Evolutionary conservation across 2,329 filamentous ascomycete species (phyloP).

Genomic region (Nigrospora osmanthi): DNA sequence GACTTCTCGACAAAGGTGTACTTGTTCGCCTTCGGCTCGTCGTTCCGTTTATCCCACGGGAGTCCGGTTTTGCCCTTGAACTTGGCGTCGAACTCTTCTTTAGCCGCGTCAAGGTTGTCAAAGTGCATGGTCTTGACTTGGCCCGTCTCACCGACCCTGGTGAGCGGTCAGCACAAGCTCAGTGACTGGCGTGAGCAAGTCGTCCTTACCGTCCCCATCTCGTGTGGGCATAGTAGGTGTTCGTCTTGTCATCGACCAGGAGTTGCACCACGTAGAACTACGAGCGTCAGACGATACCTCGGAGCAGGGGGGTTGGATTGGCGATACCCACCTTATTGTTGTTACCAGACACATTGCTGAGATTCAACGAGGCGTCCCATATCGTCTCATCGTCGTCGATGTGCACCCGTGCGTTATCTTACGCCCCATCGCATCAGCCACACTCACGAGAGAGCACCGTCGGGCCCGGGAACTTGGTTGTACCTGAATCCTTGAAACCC

Average conservation of each 20-base stretch:
- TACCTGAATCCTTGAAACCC: too few species aligned
- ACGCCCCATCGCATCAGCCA: too few species aligned
- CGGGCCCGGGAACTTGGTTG: too few species aligned
- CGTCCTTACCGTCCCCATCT: conserved; percentile 10
- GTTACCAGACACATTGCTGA: too few species aligned
- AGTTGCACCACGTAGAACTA: conserved; percentile 11
- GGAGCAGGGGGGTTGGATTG: too few species aligned
- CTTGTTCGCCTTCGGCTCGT: conserved; percentile 9
- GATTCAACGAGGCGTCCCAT: too few species aligned
- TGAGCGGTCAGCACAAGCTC: not conserved
- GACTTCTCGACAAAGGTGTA: conserved; percentile 10
- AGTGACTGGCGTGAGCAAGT: not conserved
- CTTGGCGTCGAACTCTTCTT: conserved; percentile 7
- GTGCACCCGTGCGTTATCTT: too few species aligned
- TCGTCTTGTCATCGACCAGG: conserved; percentile 5
- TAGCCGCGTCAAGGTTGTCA: conserved; percentile 7
- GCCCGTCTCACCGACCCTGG: conserved; percentile 9
- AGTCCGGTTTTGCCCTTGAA: conserved; percentile 12
- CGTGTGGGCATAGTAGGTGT: conserved; percentile 6
- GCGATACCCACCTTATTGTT: too few species aligned
- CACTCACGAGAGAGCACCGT: too few species aligned
- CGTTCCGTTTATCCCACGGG: conserved; percentile 7
- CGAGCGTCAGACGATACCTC: not conserved
- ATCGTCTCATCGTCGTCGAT: too few species aligned
- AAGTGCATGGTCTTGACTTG: conserved; percentile 10